Evolutionary conservation across 768 basidiomycete species (phyloP), one percentile per base, ranked within the genome.

Genomic region (Trametes cingulata): DNA sequence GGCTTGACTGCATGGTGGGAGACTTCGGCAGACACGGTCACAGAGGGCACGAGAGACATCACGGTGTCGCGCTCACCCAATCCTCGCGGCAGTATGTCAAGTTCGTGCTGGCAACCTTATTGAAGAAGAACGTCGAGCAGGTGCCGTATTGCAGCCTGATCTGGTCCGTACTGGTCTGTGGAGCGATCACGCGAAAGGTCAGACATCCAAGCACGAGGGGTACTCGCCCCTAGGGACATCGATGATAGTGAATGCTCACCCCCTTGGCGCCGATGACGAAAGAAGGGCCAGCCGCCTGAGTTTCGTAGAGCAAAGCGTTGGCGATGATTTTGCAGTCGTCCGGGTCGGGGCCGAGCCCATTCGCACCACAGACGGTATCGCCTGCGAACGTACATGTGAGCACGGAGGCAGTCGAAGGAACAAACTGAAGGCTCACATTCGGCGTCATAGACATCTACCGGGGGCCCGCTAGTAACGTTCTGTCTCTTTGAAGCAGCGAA

Each of bases 291-390:
- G 74, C 71, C 65, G 81, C 80, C 71, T 82, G 73, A 52, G 75
- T 74, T 61, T 80, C 77, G 62, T 73, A 84, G 2, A 74, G 72
- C 57, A 82, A 63, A 5, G 81, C 80, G 56, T 81, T 79, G 6
- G 80, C 75, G 58, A 84, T 82, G 52, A 82, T 71, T 66, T 76
- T 70, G 61, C 78, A 81, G 19, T 83, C 79, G 58, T 77, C 76
- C 3, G 78, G 77, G 68, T 80, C 70, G 1, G 80, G 81, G 33
- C 80, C 81, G 65, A n/a, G n/a, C n/a, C 79, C 79, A n/a, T 78
- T 79, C 2, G 78, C 63, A 2, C 80, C 82, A 72, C 79, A 82
- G 67, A 78, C 76, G 6, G 75, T 78, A 57, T 60, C 68, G 52
- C 49, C 35, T 22, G 29, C 13, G 12, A 10, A 33, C 4, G n/a